Evolutionary conservation across 352 stramenopile genomes (phyloP), one percentile per base, ranked within the genome.

Genomic region (Elongisporangium senticosum): DNA sequence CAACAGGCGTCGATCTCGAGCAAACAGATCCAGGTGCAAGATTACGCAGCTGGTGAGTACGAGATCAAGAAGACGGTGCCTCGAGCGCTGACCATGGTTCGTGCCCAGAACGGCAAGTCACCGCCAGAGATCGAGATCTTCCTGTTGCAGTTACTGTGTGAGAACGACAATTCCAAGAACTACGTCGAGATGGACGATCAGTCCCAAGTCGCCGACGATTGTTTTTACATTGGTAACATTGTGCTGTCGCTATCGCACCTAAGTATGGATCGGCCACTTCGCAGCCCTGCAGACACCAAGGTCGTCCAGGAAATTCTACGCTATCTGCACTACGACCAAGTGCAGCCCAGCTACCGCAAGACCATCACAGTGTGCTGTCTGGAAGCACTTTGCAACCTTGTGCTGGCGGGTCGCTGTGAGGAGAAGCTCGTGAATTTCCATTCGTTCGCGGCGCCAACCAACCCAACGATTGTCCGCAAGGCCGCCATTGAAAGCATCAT

Each of bases 141-240:
- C 47, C 52, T 94, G 56, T 53, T 94, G 23, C 83, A 94, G 56
- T 56, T 94, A 40, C 75, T 94, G 19, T 79, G 55, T 21, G 83
- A 94, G 56, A 94, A 94, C 58, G 85, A 94, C 71, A 94, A 94
- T 65, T 94, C 85, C 50, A 93, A 94, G 58, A 94, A 94, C 58
- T 94, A 93, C 49, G 82, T 94, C 28, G 81, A 94, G 62, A 93
- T 93, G 83, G 83, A 86, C 57, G 85, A 94, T 43, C 80, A 91
- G 56, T 91, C 81, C 0, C 82, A 90, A 65, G 85, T 93, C 51
- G 83, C 79, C 0, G 85, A 93, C 53, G 83, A 94, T 67, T 92
- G 83, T 48, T 94, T 90, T 57, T 94, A 93, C 77, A 71, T 95
- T 51, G 83, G 83, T 22, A 86, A 75, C 52, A 80, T 91, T 11